Evolutionary conservation across 164 flowering plant species (phyloP), one percentile per base, ranked within the genome.

Genomic region (Annona cherimola): DNA sequence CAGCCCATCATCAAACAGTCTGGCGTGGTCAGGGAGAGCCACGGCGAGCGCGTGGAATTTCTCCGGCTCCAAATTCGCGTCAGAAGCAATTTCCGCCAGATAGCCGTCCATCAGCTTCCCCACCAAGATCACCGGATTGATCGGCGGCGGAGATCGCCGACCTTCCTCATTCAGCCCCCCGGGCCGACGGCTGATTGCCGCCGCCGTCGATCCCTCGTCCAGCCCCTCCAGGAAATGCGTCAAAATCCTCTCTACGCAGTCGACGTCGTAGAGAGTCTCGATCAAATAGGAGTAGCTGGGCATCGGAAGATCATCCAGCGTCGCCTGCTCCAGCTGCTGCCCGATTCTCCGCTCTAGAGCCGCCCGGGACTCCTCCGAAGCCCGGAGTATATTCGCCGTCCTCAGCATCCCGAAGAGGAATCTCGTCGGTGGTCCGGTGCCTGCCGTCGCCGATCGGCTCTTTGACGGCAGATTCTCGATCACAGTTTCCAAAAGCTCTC

Each of bases 31-130:
- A n/a, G n/a, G n/a, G n/a, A n/a, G n/a, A n/a, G n/a, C n/a, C n/a
- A n/a, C n/a, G n/a, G n/a, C n/a, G n/a, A n/a, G n/a, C n/a, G n/a
- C n/a, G n/a, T n/a, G n/a, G n/a, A n/a, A n/a, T n/a, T n/a, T n/a
- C n/a, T n/a, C n/a, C n/a, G n/a, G n/a, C n/a, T n/a, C n/a, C n/a
- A n/a, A n/a, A n/a, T n/a, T n/a, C n/a, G n/a, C n/a, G n/a, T n/a
- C n/a, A n/a, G n/a, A n/a, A n/a, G n/a, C n/a, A n/a, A n/a, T n/a
- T n/a, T n/a, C 99, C 39, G 96, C 81, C 4, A 96, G 74, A 75
- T 89, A 93, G 5, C 95, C 97, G 73, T 96, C 98, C 70, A 93
- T 83, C 68, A 96, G 73, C 80, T 96, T 93, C 1, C 97, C 99
- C 42, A 96, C 98, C 42, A 88, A 75, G 86, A 85, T 83, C 44